Conservation (phyloP, 768 basidiomycete species). For the Leccinum olivaceopallidum region DNA sequence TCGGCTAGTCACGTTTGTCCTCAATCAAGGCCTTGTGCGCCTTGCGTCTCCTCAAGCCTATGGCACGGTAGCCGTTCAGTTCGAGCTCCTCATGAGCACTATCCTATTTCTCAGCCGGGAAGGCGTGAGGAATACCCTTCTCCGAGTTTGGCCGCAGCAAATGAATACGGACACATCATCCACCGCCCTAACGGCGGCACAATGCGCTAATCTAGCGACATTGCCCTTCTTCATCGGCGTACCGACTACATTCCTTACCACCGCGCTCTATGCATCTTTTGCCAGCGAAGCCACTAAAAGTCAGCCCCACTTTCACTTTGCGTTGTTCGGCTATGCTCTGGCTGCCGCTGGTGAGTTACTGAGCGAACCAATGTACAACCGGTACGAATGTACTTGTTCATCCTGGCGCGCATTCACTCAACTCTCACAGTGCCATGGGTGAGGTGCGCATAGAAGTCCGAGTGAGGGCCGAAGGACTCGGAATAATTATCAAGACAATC, state of each 20-base stretch:
- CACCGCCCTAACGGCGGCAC: constrained; percentile 13
- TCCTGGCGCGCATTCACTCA: constrained; percentile 4
- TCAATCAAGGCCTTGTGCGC: constrained; percentile 88
- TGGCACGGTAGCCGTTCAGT: constrained; percentile 90
- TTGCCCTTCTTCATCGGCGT: constrained; percentile 71
- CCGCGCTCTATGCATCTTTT: constrained; percentile 52
- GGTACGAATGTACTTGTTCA: constrained; percentile 39
- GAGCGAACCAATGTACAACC: constrained; percentile 82
- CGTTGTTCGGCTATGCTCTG: constrained; percentile 68
- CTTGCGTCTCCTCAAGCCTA: constrained; percentile 83
- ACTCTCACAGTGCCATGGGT: constrained; percentile 59
- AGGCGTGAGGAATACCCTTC: constrained; percentile 82
- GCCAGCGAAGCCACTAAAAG: constrained; percentile 53
- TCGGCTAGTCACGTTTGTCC: constrained; percentile 78
- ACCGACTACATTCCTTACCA: constrained; percentile 56
- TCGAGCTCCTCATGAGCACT: constrained; percentile 87
- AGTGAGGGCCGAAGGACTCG: constrained; percentile 84
- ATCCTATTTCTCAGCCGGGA: constrained; percentile 94
- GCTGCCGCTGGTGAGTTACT: constrained; percentile 78
- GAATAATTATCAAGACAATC: constrained; percentile 72
- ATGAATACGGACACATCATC: constrained; percentile 3
- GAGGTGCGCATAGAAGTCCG: constrained; percentile 68
- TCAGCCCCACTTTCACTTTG: constrained; percentile 65
- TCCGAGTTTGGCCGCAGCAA: constrained; percentile 50
- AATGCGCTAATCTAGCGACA: constrained; percentile 48